Percentiles rank a stretch among this genome's conserved stretches.
phyloP scores from a whole-genome alignment of 2,329 filamentous ascomycete genomes.

The Harringtonia aguacate region DNA sequence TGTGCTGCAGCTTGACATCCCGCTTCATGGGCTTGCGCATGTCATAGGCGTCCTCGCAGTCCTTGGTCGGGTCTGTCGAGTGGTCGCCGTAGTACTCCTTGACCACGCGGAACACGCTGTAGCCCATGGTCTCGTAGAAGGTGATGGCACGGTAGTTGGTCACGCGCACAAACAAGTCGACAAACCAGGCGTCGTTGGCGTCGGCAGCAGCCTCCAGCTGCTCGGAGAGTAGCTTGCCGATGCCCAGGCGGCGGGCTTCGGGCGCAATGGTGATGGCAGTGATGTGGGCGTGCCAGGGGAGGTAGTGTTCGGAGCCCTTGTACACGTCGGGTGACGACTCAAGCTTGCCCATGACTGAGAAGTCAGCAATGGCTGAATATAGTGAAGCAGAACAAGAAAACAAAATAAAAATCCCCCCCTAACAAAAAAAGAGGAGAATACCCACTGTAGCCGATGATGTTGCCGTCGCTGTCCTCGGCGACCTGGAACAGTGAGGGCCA shows the following conservation, averaged over 20 bases:
- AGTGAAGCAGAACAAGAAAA: neutral
- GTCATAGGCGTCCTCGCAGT: slow-evolving; percentile 82
- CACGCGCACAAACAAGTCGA: slow-evolving; percentile 85
- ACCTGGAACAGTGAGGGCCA: slow-evolving; percentile 95
- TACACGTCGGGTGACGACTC: slow-evolving; percentile 73
- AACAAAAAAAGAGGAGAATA: slow-evolving; percentile 7
- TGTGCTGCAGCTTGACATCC: slow-evolving; percentile 64
- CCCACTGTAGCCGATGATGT: slow-evolving; percentile 89
- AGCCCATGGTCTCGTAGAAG: slow-evolving; percentile 86
- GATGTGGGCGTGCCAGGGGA: slow-evolving; percentile 99
- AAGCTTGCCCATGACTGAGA: slow-evolving; percentile 89
- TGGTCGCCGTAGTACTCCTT: slow-evolving; percentile 91
- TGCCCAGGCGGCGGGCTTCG: slow-evolving; percentile 71
- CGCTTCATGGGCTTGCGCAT: slow-evolving; percentile 88
- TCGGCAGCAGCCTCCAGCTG: slow-evolving; percentile 77
- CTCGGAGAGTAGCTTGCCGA: slow-evolving; percentile 73
- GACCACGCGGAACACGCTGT: slow-evolving; percentile 81
- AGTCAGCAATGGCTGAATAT: slow-evolving; percentile 13
- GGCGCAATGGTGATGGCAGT: slow-evolving; percentile 91
- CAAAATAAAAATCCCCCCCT: neutral
- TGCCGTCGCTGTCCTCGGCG: slow-evolving; percentile 74
- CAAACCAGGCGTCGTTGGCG: slow-evolving; percentile 80
- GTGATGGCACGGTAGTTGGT: slow-evolving; percentile 80
- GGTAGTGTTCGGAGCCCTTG: slow-evolving; percentile 72
- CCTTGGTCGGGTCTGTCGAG: slow-evolving; percentile 48